Evolutionary conservation across 495 filamentous ascomycete genomes (phyloP), one percentile per base, ranked within the genome.

Genomic region (Parathielavia hyrcaniae): DNA sequence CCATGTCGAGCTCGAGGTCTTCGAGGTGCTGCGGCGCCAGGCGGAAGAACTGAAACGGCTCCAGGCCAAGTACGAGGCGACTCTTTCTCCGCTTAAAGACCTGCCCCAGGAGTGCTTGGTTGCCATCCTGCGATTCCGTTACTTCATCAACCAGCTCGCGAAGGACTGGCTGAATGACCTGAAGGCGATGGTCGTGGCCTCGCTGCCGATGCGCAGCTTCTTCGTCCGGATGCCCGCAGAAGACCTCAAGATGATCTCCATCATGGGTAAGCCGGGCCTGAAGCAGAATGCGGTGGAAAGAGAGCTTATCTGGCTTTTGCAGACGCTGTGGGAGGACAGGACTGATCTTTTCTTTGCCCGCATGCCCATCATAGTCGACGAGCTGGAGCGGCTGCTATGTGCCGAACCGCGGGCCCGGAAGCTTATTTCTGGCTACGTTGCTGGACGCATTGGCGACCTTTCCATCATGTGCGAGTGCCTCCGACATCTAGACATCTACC

Each of bases 401-500:
- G 65, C 61, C 5, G 75, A 79, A 11, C 57, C 58, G 0, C 56
- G 64, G 22, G 67, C 69, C 0, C 63, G 57, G 23, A 62, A 73
- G 8, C 43, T 78, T 5, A 43, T 83, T 12, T 81, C 79, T 0
- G 17, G 62, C 1, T 67, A 48, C 17, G 50, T 80, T 14, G 67
- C 68, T 0, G 54, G 58, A 17, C 26, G 66, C 0, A 67, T 83
- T 34, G 70, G 74, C 1, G 72, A 81, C 11, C 62, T 81, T 1
- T 70, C 77, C 2, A 66, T 83, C 26, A 34, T 77, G 8, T 60
- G 69, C 2, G 55, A 79, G 55, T 72, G 71, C 49, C 35, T 65
- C 16, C 63, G 67, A 12, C 76, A 83, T 55, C 20, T 83, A 5
- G 55, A 74, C 5, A 58, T 75, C 10, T 79, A 69, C 63, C 74